Base-by-base conservation (phyloP, 805 yeast genomes). In the Cyberlindnera petersonii region DNA sequence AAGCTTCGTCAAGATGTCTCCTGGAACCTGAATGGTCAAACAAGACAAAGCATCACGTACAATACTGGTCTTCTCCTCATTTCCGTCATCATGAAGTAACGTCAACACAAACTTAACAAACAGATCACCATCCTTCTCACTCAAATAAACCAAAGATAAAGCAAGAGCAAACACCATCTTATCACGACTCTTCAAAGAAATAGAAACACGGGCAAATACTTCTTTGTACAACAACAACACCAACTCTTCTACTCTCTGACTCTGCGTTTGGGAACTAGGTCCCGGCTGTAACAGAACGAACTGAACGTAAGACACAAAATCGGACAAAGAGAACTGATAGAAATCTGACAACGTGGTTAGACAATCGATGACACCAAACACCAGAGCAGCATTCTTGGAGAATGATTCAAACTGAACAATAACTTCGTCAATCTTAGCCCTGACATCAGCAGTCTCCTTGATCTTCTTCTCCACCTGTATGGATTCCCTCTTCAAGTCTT, bases 401-500 rank as follows among this genome's bases (percentile, higher is more conserved):
- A 86, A 60, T 1, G 77, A 73, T 14, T 61, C 55, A 50, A 72
- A 87, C 22, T 64, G 54, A 7, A 58, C 58, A 39, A 78, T 60
- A 2, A 74, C 65, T 3, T 53, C 54, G 6, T 77, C 79, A 13
- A 86, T 75, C 4, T 72, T 66, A 1, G 48, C 58, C 68, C 86
- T 73, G 4, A 86, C 74, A 6, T 53, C 52, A 3, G 65, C 65
- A 0, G 89, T 75, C 38, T 79, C 80, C 2, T 46, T 49, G 42
- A 84, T 68, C 53, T 81, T 79, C 2, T 40, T 39, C 26, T 74
- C 72, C 13, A 86, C 71, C 14, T 70, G 69, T 0, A 46, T 48
- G 0, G 94, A 66, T 48, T 88, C 88, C 1, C 55, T 43, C 53
- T 91, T 89, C 36, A 91, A 60, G 1, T 52, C 56, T 49, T 84